Percentiles rank a stretch among this genome's conserved stretches.
Conservation (phyloP, 73 alveolate genomes). For the Tetrahymena borealis region DNA sequence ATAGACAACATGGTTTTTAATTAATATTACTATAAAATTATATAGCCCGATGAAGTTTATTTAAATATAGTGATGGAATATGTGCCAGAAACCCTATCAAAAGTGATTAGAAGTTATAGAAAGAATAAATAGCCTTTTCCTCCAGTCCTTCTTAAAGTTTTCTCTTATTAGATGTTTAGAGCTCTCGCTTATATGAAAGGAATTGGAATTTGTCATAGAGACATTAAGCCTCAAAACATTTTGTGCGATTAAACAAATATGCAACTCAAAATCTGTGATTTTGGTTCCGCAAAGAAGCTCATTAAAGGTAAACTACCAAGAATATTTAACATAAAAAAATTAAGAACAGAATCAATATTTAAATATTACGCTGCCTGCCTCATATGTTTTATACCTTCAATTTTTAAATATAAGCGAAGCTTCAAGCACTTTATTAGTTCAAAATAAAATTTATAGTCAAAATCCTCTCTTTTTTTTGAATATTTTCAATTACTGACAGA, state of each 20-base stretch:
- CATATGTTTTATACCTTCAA: too few species aligned
- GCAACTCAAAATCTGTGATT: constrained; percentile 62
- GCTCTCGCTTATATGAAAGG: constrained; percentile 81
- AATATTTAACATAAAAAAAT: constrained; percentile 72
- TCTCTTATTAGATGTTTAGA: constrained; percentile 85
- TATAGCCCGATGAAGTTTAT: constrained; percentile 62
- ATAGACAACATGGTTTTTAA: too few species aligned
- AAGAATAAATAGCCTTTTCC: constrained; percentile 78
- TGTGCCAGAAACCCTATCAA: constrained; percentile 76
- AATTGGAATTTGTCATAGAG: constrained; percentile 78
- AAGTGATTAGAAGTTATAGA: constrained; percentile 70
- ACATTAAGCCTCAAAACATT: constrained; percentile 66
- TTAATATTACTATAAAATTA: background rate
- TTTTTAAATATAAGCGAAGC: too few species aligned
- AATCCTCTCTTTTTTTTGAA: too few species aligned
- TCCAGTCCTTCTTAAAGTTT: constrained; percentile 72
- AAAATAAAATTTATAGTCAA: too few species aligned
- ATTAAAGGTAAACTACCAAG: constrained; percentile 70
- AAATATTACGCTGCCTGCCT: too few species aligned
- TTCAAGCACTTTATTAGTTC: too few species aligned
- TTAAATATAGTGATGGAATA: constrained; percentile 89
- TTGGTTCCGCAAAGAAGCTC: constrained; percentile 83
- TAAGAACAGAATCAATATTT: too few species aligned
- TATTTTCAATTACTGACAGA: too few species aligned
- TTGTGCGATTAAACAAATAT: constrained; percentile 46